Base-by-base conservation (phyloP, 495 filamentous ascomycete species). In the Penicillium turbatum region DNA sequence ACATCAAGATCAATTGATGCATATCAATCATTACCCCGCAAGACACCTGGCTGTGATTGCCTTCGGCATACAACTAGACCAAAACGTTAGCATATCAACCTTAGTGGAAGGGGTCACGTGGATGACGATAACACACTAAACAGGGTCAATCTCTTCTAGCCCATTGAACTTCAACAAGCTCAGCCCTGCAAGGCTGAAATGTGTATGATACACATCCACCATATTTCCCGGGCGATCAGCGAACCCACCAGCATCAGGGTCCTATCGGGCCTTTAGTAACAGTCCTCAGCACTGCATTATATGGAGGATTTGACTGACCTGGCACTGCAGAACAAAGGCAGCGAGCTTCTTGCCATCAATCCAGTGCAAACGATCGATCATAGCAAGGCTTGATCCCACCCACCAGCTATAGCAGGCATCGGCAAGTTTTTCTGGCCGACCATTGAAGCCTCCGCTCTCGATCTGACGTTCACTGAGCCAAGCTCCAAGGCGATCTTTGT, bases 361-460 rank as follows among this genome's bases (percentile, higher is more conserved):
- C 93, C 93, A 98, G 68, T 95, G 84, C 35, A 91, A 76, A 53
- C 86, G 82, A 45, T 81, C 88, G 54, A 97, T 88, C 83, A 97
- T 96, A 21, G 84, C 86, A 53, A 98, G 67, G 65, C 90, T 96
- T 61, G 86, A 88, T 49, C 87, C 68, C 21, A 97, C 93, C 93
- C 93, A 98, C 93, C 93, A 98, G 65, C 88, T 95, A 68, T 98
- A 98, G 71, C 93, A 98, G 6, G 95, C 91, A 73, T 98, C 95
- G 67, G 92, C 90, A 47, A 90, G 73, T 74, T 98, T 98, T 72
- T 97, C 95, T 1, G 93, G 93, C 44, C 93, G 80, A 3, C 93
- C 93, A 63, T 97, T 98, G 27, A 98, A 72, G 5, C 93, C 93
- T 30, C 95, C 95, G 21, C 83, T 85, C 8, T 88, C 80, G 12